phyloP scores from a whole-genome alignment of 2,329 filamentous ascomycete species.

The Leptodontidium sp. region DNA sequence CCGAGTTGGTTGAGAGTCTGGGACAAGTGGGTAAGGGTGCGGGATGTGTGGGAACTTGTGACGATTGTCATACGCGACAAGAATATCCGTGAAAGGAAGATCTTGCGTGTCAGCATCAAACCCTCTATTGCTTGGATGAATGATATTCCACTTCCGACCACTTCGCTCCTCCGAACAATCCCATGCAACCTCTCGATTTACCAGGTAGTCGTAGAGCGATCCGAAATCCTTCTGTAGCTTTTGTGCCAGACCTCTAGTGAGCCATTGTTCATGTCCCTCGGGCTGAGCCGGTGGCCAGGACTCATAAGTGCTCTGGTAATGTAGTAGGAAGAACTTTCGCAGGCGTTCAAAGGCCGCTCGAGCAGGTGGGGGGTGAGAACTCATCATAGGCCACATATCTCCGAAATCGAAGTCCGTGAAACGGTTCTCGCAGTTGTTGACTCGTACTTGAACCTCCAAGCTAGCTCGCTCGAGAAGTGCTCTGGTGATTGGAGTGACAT shows the following conservation, averaged over 20 bases:
- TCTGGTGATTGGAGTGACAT: conserved; percentile 67
- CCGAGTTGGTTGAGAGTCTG: conserved; percentile 56
- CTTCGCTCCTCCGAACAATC: conserved; percentile 67
- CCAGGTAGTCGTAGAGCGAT: conserved; percentile 74
- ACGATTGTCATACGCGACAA: conserved; percentile 70
- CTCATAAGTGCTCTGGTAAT: conserved; percentile 65
- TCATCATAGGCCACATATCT: conserved; percentile 64
- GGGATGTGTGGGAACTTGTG: conserved; percentile 71
- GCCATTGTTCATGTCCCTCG: conserved; percentile 61
- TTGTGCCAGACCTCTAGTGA: conserved; percentile 64
- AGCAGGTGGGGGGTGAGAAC: conserved; percentile 45
- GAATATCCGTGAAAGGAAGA: conserved; percentile 71
- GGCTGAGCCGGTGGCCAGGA: conserved; percentile 65
- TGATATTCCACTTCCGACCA: conserved; percentile 71
- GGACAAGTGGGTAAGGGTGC: conserved; percentile 71
- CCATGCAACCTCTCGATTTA: conserved; percentile 72
- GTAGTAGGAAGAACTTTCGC: conserved; percentile 64
- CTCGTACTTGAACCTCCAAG: conserved; percentile 67
- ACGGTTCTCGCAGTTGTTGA: conserved; percentile 68
- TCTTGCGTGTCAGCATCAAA: conserved; percentile 61
- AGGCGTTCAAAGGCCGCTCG: conserved; percentile 64
- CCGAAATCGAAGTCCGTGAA: conserved; percentile 66
- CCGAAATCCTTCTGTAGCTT: conserved; percentile 72
- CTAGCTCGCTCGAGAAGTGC: conserved; percentile 68
- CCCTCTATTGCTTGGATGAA: conserved; percentile 54